Base-by-base conservation (phyloP, 257 asterid species). In the Linderniella brevidens region DNA sequence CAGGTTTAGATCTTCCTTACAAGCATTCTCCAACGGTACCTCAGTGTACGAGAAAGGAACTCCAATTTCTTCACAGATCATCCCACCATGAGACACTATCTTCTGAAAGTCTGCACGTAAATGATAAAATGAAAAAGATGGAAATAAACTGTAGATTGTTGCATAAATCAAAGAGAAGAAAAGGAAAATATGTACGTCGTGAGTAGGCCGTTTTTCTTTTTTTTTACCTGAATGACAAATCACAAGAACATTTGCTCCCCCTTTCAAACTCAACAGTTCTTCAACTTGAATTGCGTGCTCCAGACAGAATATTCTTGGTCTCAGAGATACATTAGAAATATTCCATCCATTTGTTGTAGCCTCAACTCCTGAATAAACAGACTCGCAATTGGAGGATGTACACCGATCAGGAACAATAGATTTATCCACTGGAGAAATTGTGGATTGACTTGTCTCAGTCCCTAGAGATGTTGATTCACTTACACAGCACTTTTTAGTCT, bases 211-310 rank as follows among this genome's bases (percentile, higher is more conserved):
- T n/a, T n/a, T n/a, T n/a, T n/a, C n/a, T n/a, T n/a, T n/a, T n/a
- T n/a, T n/a, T n/a, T n/a, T 64, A 90, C 99, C 99, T 69, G 99
- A 90, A 85, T 85, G 99, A 65, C 99, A 90, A 46, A 90, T 72
- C 58, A 70, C 92, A 51, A 90, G 93, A 56, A 81, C 76, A 61
- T 85, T 77, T 39, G 87, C 92, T 55, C 96, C 87, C n/a, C 96
- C 93, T 68, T 67, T 79, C 14, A 76, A 41, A 48, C 57, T 66
- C 81, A 90, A 64, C 38, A 76, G 48, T 32, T 68, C 64, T 70
- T 81, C 96, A 37, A 86, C 70, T 72, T 90, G 83, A 69, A 80
- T 72, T 37, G 99, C 99, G 58, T 85, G 96, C 67, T 85, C 92
- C 48, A 90, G 71, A 75, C 99, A 90, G 79, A 90, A 85, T 51